phyloP scores from a whole-genome alignment of 495 filamentous ascomycete genomes.

The Talaromyces thailandensis region DNA sequence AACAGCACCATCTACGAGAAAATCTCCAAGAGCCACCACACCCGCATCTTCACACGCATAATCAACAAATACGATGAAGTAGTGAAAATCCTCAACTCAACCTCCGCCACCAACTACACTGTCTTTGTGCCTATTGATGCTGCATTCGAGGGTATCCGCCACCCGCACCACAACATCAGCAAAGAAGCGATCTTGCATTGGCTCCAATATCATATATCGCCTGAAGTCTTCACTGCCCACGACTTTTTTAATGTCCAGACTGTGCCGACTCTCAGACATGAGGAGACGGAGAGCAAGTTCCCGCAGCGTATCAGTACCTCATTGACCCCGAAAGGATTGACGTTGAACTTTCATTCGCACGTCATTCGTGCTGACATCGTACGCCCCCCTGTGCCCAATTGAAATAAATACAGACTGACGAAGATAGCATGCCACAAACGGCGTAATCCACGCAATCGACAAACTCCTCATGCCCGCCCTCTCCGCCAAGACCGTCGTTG shows the following conservation, averaged over 20 bases:
- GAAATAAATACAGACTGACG: constrained; percentile 7
- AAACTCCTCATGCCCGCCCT: constrained; percentile 67
- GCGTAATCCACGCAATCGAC: constrained; percentile 70
- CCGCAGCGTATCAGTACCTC: constrained; percentile 62
- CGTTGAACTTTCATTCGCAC: constrained; percentile 64
- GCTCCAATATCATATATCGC: constrained; percentile 62
- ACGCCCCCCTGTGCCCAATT: constrained; percentile 9
- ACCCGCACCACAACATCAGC: constrained; percentile 35
- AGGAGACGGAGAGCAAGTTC: constrained; percentile 36
- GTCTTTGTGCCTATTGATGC: constrained; percentile 70
- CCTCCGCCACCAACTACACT: constrained; percentile 56
- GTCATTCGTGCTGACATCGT: constrained; percentile 60
- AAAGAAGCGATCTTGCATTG: constrained; percentile 35
- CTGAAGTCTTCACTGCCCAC: constrained; percentile 49
- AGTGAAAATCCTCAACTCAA: constrained; percentile 60
- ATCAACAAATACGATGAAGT: constrained; percentile 64
- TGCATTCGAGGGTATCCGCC: constrained; percentile 61
- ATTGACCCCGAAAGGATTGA: constrained; percentile 45
- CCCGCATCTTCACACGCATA: constrained; percentile 62
- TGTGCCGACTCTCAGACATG: constrained; percentile 55
- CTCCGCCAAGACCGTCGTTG: constrained; percentile 44
- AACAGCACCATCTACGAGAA: constrained; percentile 71
- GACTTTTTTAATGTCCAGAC: constrained; percentile 55
- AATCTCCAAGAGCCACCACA: constrained; percentile 64
- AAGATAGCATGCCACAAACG: constrained; percentile 53